These are phyloP conservation scores for Singerocomus rubriflavus DNA, from an alignment of 1,284 basidiomycete species.

Conservation along the genomic window DNA sequence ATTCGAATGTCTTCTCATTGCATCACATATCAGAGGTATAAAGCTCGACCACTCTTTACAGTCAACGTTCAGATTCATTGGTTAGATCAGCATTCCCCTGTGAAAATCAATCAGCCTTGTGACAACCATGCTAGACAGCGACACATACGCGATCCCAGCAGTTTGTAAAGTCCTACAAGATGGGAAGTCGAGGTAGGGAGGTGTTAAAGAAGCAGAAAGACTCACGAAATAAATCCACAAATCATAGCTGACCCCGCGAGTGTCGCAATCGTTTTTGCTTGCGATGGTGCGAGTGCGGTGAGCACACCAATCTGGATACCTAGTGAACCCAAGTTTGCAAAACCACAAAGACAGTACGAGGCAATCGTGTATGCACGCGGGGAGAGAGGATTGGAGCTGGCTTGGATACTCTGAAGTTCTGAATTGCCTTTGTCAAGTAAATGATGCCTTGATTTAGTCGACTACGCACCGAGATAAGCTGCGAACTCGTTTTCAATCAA, in stretches of 20 bases:
- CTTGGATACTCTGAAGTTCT: conserved; percentile 55
- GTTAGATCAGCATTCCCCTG: conserved; percentile 51
- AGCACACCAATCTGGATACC: conserved; percentile 93
- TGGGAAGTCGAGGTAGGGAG: neutral
- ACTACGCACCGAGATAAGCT: conserved; percentile 56
- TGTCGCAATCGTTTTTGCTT: conserved; percentile 66
- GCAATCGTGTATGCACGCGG: conserved; percentile 74
- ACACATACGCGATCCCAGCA: conserved; percentile 64
- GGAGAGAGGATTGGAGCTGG: conserved; percentile 54
- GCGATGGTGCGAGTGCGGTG: conserved; percentile 77
- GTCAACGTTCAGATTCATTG: neutral
- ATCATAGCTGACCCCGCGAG: conserved; percentile 78
- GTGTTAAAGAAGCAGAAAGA: neutral
- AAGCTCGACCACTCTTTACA: neutral
- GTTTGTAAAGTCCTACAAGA: conserved; percentile 57
- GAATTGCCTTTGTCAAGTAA: neutral
- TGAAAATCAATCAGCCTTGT: conserved; percentile 9
- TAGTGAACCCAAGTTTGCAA: conserved; percentile 82
- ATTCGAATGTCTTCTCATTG: neutral
- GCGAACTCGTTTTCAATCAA: conserved; percentile 88
- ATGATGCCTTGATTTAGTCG: neutral
- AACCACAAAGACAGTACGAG: conserved; percentile 85
- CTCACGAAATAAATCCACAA: conserved; percentile 68
- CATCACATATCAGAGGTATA: neutral
- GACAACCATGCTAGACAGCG: conserved; percentile 2